phyloP scores from a whole-genome alignment of 106 monocot genomes.

The Acorus gramineus region DNA sequence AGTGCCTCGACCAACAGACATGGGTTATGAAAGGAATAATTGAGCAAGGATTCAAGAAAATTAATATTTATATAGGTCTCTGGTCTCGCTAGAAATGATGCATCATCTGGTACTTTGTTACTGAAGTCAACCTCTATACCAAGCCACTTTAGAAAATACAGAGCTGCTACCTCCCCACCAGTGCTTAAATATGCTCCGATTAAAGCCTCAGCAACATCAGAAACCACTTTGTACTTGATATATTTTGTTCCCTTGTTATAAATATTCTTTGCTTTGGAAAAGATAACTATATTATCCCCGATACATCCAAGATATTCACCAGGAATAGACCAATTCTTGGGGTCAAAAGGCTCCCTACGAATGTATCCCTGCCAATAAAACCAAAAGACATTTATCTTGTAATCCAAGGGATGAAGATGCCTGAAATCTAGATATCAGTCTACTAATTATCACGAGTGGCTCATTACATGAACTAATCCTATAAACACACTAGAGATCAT shows the following conservation, averaged over 20 bases:
- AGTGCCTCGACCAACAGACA: conserved; percentile 63
- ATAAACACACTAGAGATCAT: too few species aligned
- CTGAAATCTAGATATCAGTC: neutral
- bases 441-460: neutral
- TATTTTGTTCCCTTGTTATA: conserved; percentile 21
- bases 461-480: too few species aligned
- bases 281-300: neutral
- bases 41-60: conserved; percentile 30
- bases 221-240: conserved; percentile 42
- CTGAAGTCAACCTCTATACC: conserved; percentile 28
- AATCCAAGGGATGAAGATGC: neutral
- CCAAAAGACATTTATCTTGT: neutral
- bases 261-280: conserved; percentile 10
- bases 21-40: conserved; percentile 36
- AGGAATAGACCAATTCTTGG: conserved; percentile 39
- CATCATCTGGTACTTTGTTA: conserved; percentile 13
- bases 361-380: conserved; percentile 43
- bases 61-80: conserved; percentile 37
- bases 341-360: conserved; percentile 33
- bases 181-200: conserved; percentile 46
- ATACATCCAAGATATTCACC: conserved; percentile 4
- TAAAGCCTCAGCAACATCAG: conserved; percentile 55
- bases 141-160: conserved; percentile 35
- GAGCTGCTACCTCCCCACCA: conserved; percentile 34
- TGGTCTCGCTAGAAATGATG: conserved; percentile 11